Percentiles rank a stretch among this genome's conserved stretches.
Evolutionary conservation across 306 rosid species (phyloP).

Genomic region (Gynostemma pentaphyllum): DNA sequence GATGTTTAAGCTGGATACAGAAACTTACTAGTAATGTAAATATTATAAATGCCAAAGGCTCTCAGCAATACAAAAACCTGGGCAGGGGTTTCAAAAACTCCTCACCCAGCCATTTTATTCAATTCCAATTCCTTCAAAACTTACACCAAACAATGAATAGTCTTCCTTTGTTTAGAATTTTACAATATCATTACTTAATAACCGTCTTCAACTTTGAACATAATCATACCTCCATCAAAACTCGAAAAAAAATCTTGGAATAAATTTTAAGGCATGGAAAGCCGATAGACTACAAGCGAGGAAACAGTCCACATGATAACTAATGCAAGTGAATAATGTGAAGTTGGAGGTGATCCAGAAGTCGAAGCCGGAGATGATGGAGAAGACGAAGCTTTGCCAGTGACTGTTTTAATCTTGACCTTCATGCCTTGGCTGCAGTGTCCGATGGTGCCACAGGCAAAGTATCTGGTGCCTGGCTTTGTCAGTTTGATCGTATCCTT

Average conservation of each 20-base stretch:
- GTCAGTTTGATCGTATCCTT: constrained; percentile 38
- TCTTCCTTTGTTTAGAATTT: not conserved
- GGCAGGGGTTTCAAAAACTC: not conserved
- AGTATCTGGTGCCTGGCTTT: constrained; percentile 49
- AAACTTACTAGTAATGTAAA: not conserved
- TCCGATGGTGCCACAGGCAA: constrained; percentile 70
- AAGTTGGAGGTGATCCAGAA: constrained; percentile 16
- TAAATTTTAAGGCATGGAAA: not conserved
- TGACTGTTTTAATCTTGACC: constrained; percentile 34
- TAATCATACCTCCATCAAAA: too few relatives aligned
- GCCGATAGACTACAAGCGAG: not conserved
- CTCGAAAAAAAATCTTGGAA: not conserved
- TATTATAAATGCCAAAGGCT: not conserved
- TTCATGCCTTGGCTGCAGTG: constrained; percentile 87
- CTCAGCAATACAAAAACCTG: not conserved
- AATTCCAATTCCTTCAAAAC: not conserved
- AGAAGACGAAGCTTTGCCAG: constrained; percentile 40
- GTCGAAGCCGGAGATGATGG: constrained; percentile 13
- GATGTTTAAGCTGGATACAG: too few relatives aligned
- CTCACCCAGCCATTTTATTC: too few relatives aligned
- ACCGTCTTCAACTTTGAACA: not conserved
- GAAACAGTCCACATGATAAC: not conserved
- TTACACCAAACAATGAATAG: not conserved
- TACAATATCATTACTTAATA: not conserved
- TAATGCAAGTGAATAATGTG: constrained; percentile 3